phyloP scores from a whole-genome alignment of 257 asterid species.

The Jacaranda copaia region DNA sequence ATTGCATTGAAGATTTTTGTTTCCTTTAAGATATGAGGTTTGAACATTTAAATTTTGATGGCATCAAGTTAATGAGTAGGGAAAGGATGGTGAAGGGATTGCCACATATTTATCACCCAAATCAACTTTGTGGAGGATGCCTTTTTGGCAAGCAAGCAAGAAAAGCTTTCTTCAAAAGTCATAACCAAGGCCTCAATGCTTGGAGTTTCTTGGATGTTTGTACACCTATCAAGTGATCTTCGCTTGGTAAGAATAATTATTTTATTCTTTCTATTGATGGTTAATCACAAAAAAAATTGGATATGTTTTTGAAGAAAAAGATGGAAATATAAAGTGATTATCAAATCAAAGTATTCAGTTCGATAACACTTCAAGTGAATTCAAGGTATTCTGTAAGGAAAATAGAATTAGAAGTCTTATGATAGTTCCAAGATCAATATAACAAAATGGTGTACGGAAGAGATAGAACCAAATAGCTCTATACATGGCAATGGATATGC shows the following conservation, averaged over 20 bases:
- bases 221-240: no score
- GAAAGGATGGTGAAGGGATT: no score
- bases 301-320: background rate
- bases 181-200: no score
- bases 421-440: background rate
- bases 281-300: background rate
- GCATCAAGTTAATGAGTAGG: no score
- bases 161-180: no score
- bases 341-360: background rate
- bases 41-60: background rate
- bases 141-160: no score
- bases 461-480: background rate
- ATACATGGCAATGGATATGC: background rate
- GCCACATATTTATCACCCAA: no score
- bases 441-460: background rate
- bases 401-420: background rate
- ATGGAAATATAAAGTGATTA: conserved; percentile 2
- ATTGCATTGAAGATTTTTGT: background rate
- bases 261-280: background rate
- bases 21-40: background rate
- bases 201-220: no score
- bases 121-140: no score
- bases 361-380: background rate
- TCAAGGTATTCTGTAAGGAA: no score
- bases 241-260: no score